A percentile compares a stretch with the other conserved stretches of the same genome.
These are phyloP conservation scores for Paramecium tetraurelia DNA, from an alignment of 73 alveolate genomes.

Conservation along the genomic window DNA sequence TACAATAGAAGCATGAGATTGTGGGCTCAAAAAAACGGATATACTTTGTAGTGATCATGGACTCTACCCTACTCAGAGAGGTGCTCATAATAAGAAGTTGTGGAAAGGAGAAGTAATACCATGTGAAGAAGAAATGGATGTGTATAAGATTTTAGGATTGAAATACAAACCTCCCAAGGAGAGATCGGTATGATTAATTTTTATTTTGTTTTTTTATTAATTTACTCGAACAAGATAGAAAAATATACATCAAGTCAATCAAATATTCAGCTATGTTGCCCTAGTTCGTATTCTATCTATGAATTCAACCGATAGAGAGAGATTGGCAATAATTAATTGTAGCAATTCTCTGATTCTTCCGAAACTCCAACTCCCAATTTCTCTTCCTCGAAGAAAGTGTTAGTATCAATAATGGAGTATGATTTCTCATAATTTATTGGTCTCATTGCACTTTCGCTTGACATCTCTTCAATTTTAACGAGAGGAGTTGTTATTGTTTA, in stretches of 20 bases:
- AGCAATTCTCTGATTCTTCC: not conserved
- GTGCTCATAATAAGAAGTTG: slow-evolving; percentile 56
- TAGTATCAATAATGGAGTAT: slow-evolving; percentile 2
- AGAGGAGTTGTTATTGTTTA: not conserved
- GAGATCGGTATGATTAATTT: slow-evolving; percentile 81
- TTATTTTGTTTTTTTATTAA: not conserved
- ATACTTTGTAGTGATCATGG: slow-evolving; percentile 90
- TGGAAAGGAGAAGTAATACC: slow-evolving; percentile 71
- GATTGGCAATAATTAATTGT: not conserved
- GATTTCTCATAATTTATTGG: slow-evolving; percentile 1
- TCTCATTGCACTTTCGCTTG: not conserved
- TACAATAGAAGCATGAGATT: slow-evolving; percentile 93
- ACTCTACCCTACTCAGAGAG: slow-evolving; percentile 73
- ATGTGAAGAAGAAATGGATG: slow-evolving; percentile 91
- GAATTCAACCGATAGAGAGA: not conserved
- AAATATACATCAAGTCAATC: not conserved
- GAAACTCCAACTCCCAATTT: not conserved
- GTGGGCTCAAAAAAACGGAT: slow-evolving; percentile 89
- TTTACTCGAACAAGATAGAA: not conserved
- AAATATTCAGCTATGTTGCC: not conserved
- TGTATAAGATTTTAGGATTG: slow-evolving; percentile 77
- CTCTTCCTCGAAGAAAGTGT: not conserved
- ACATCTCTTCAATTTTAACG: not conserved
- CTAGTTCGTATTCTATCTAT: not conserved
- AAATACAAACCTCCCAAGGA: slow-evolving; percentile 87